Base-by-base conservation (phyloP, 2,329 filamentous ascomycete species). In the Aspergillus brasiliensis region DNA sequence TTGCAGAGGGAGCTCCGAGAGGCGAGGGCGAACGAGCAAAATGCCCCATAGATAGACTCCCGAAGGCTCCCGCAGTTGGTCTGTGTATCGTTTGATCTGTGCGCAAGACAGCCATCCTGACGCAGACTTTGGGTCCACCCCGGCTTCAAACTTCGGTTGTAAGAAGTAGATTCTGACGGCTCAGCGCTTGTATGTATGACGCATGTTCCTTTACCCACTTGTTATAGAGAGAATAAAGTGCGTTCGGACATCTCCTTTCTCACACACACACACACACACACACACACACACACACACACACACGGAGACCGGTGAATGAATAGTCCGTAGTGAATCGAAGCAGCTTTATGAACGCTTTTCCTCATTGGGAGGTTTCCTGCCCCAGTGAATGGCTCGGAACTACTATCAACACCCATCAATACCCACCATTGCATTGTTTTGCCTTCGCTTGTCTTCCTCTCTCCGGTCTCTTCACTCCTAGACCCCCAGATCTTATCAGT, bases 1-100 rank as follows among this genome's bases (percentile, higher is more conserved):
- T 66, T 80, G 48, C 78, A 78, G 63, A 77, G 71, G 56, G 65
- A 74, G 51, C 65, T 66, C 28, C 70, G 67, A 62, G 42, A 56
- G 25, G 52, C 49, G 31, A 49, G 56, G 13, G 27, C 25, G 13
- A 31, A 40, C 19, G 56, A 47, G 40, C 34, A 46, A 37, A 44
- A 25, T n/a, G 10, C 38, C 27, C 37, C n/a, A 17, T 42, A 27
- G 23, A 11, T 11, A 19, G 40, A 21, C 7, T 1, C 10, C 10
- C 19, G 19, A 21, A 44, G 19, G n/a, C 40, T 44, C 23, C 15
- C 15, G 44, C 44, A n/a, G 44, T 23, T 48, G 44, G 23, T 27
- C 44, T 27, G 44, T 48, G 44, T 27, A 48, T 28, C 23, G 11
- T 15, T 48, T 48, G 13, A 48, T 48, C 44, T 48, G 44, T 48